Conservation (phyloP, 2,329 filamentous ascomycete species). For the Penicillium sp. region DNA sequence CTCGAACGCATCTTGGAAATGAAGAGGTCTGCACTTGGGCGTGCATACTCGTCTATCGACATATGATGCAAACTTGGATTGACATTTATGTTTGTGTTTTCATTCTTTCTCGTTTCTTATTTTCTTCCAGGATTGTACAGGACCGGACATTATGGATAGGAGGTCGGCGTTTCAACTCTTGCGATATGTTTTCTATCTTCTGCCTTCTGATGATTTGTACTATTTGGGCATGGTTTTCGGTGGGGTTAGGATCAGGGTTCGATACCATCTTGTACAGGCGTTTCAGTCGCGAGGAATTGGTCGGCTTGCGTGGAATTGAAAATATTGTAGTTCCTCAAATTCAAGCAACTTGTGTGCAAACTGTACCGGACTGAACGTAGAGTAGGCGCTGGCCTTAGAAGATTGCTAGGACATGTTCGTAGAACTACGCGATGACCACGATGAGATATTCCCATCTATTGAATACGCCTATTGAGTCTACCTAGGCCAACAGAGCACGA, state of each 20-base stretch:
- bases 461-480: too few species aligned
- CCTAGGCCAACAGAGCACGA: too few species aligned
- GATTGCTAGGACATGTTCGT: too few species aligned
- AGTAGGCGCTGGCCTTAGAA: too few species aligned
- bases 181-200: constrained; percentile 9
- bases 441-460: too few species aligned
- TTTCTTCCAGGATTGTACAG: constrained; percentile 23
- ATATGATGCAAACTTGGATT: too few species aligned
- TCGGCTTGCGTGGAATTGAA: constrained; percentile 8
- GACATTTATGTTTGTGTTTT: constrained; percentile 6
- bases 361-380: not conserved
- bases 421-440: too few species aligned
- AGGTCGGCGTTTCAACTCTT: constrained; percentile 23
- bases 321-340: constrained; percentile 14
- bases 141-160: constrained; percentile 19
- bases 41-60: too few species aligned
- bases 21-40: too few species aligned
- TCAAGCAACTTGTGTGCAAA: not conserved
- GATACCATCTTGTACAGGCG: constrained; percentile 36
- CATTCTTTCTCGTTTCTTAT: constrained; percentile 4
- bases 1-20: too few species aligned
- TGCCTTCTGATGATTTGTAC: constrained; percentile 21
- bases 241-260: constrained; percentile 24
- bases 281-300: too few species aligned
- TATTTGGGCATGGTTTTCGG: constrained; percentile 22